A percentile compares a stretch with the other conserved stretches of the same genome.
Conservation (phyloP, 768 basidiomycete species). For the Phaeotremella fagi region DNA sequence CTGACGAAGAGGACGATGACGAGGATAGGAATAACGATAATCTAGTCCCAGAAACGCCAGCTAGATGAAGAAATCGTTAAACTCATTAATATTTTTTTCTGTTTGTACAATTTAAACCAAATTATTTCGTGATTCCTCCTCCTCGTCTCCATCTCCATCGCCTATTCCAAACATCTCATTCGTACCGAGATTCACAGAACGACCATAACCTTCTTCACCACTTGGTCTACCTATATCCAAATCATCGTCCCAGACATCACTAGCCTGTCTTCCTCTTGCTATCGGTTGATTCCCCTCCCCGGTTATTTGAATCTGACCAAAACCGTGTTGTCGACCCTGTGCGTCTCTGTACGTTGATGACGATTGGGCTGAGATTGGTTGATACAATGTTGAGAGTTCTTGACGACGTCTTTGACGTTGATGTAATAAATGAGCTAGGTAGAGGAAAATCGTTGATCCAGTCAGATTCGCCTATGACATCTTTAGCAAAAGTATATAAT, state of each 20-base stretch:
- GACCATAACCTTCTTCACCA: constrained; percentile 9
- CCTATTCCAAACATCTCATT: constrained; percentile 16
- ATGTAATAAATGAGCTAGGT: constrained; percentile 36
- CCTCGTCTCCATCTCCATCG: constrained; percentile 23
- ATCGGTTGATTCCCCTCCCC: background rate
- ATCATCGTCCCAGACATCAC: constrained; percentile 36
- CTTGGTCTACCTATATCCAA: constrained; percentile 15
- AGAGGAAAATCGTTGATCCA: constrained; percentile 38
- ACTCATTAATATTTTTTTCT: background rate
- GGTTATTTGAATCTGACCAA: background rate
- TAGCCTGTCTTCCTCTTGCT: constrained; percentile 12
- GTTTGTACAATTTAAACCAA: no score
- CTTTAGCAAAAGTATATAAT: background rate
- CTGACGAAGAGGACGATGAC: constrained; percentile 36
- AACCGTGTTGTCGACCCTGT: constrained; percentile 30
- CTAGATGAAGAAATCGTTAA: constrained; percentile 8
- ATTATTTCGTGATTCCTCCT: no score
- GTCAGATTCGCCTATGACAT: constrained; percentile 37
- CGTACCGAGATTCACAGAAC: background rate
- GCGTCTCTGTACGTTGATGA: constrained; percentile 31
- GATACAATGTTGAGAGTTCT: constrained; percentile 38
- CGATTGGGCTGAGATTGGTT: constrained; percentile 19
- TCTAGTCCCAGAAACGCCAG: constrained; percentile 34
- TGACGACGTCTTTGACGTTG: constrained; percentile 16
- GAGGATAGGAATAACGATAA: constrained; percentile 1